Base-by-base conservation (phyloP, 768 basidiomycete species). In the Tulasnella sp. region DNA sequence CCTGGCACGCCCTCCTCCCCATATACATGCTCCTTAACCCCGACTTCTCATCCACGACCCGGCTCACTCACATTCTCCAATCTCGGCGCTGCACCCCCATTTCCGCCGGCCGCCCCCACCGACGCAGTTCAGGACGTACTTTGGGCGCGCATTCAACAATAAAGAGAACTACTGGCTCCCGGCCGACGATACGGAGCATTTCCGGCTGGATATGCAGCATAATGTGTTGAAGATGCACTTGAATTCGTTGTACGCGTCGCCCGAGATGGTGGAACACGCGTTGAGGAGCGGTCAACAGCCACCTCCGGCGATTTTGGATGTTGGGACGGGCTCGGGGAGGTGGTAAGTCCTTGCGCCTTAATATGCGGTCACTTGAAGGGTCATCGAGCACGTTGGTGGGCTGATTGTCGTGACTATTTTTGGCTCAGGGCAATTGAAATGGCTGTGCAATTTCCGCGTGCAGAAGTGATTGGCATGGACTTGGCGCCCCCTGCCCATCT, bases 391-490 rank as follows among this genome's bases (percentile, higher is more conserved):
- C 23, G n/a, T 8, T 1, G 5, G 6, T 7, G n/a, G 27, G 19
- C 46, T 48, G 27, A 48, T 15, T 8, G 11, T 17, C 15, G 19
- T 27, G 19, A 14, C 17, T 3, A 17, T n/a, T 27, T 6, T 31
- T 35, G 23, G 17, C 45, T 32, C 31, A 59, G 58, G 60, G 57
- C 60, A 29, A 51, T 58, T 8, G 40, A 58, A 17, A 61, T 61
- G 57, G 60, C 57, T 1, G 29, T 52, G 31, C 49, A 58, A n/a
- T 61, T 58, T 37, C 57, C 60, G 9, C 57, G 58, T 29, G 60
- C 50, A 6, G 57, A 61, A 15, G 60, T 61, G 7, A 9, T 61
- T 14, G 60, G 60, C n/a, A 21, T 61, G 12, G 60, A 61, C 41
- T 45, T 61, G 4, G 60, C 58, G 7, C 39, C 52, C 8, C 59